phyloP scores from a whole-genome alignment of 306 rosid species.

The Prosopis cineraria region DNA sequence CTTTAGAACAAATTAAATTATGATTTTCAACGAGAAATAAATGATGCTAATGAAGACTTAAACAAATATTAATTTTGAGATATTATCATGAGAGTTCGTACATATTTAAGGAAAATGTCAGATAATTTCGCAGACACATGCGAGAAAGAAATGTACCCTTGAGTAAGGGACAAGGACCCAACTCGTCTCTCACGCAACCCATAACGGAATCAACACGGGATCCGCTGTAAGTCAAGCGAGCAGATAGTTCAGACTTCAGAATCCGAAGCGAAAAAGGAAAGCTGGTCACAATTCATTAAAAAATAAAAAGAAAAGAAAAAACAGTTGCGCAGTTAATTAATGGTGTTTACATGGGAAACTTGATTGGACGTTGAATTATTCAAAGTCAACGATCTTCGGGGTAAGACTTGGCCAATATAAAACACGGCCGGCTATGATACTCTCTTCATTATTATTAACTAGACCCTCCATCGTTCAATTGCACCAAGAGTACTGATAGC shows the following conservation, averaged over 20 bases:
- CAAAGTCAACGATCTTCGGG: background rate
- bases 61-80: background rate
- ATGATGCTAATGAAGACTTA: background rate
- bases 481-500: too few species aligned
- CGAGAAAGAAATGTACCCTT: background rate
- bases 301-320: background rate
- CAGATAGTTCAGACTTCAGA: background rate
- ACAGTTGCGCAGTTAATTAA: background rate
- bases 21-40: background rate
- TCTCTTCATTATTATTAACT: too few species aligned
- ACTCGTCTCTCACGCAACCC: background rate
- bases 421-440: background rate
- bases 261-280: background rate
- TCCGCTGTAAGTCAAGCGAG: background rate
- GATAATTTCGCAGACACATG: background rate
- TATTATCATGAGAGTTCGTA: background rate
- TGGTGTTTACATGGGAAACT: background rate
- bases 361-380: background rate
- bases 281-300: background rate
- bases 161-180: background rate
- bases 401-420: background rate
- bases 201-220: conserved; percentile 14
- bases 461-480: too few species aligned
- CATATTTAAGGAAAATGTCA: background rate
- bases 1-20: background rate